A percentile compares a stretch with the other conserved stretches of the same genome.
Conservation (phyloP, 495 filamentous ascomycete species). For the Aspergillus conjunctus region DNA sequence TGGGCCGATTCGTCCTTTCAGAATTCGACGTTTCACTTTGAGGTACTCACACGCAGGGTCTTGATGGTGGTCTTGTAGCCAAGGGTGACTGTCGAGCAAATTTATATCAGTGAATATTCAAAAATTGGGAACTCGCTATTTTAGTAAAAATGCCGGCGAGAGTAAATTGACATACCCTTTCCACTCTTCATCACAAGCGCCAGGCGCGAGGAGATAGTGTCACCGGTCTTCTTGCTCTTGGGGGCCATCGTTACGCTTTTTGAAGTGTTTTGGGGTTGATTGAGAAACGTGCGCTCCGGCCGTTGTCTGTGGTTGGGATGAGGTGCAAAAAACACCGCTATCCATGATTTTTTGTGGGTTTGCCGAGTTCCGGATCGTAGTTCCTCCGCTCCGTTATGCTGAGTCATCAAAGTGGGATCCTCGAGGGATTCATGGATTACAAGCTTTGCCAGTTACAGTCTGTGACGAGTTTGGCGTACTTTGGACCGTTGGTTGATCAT, state of each 20-base stretch:
- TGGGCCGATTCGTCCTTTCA: neutral
- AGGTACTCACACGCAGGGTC: slow-evolving; percentile 66
- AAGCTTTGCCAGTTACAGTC: neutral
- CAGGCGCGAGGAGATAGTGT: slow-evolving; percentile 86
- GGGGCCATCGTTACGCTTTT: slow-evolving; percentile 73
- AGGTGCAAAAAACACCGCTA: slow-evolving; percentile 18
- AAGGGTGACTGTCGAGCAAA: slow-evolving; percentile 61
- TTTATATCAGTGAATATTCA: slow-evolving; percentile 1
- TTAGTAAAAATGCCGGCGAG: neutral
- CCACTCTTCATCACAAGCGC: slow-evolving; percentile 96
- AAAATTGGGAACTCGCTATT: neutral
- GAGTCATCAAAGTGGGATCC: slow-evolving; percentile 19
- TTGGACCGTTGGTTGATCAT: slow-evolving; percentile 1
- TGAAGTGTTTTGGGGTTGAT: slow-evolving; percentile 29
- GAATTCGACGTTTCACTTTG: slow-evolving; percentile 23
- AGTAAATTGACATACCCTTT: slow-evolving; percentile 59
- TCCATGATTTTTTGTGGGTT: slow-evolving; percentile 32
- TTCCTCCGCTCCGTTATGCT: slow-evolving; percentile 22
- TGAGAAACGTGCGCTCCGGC: slow-evolving; percentile 44
- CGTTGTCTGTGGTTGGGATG: slow-evolving; percentile 29
- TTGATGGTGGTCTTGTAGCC: slow-evolving; percentile 98
- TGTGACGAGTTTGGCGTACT: slow-evolving; percentile 6
- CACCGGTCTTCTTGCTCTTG: slow-evolving; percentile 92
- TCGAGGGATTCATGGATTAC: neutral
- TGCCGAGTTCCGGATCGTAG: slow-evolving; percentile 24